These are phyloP conservation scores for Citrus sp. DNA, from an alignment of 345 rosid species.

Conservation along the genomic window DNA sequence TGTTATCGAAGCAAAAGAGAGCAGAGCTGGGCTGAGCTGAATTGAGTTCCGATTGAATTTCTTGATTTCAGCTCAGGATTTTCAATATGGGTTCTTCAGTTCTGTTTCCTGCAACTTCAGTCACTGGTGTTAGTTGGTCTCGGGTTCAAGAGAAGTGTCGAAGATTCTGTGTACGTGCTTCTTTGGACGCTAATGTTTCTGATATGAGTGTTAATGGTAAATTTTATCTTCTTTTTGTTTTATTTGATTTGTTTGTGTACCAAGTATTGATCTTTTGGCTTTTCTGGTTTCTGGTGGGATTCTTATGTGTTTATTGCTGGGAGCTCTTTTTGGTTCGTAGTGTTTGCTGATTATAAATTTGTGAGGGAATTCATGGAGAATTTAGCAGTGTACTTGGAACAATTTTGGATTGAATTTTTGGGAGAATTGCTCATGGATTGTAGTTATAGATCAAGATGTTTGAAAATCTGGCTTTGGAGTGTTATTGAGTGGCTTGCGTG, in stretches of 20 bases:
- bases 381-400: too few relatives aligned
- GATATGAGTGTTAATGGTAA: constrained; percentile 96
- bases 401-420: too few relatives aligned
- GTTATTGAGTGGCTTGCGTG: neutral
- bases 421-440: too few relatives aligned
- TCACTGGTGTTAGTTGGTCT: constrained; percentile 39
- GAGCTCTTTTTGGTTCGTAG: too few relatives aligned
- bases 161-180: constrained; percentile 47
- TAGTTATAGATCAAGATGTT: too few relatives aligned
- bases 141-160: constrained; percentile 33
- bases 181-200: constrained; percentile 80
- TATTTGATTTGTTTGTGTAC: too few relatives aligned
- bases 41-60: neutral
- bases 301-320: too few relatives aligned
- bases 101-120: constrained; percentile 59
- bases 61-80: neutral
- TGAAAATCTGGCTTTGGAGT: neutral
- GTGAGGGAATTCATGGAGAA: too few relatives aligned
- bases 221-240: neutral
- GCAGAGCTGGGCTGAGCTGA: neutral
- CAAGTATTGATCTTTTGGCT: too few relatives aligned
- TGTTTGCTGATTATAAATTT: too few relatives aligned
- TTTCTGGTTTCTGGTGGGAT: too few relatives aligned
- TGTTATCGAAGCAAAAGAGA: neutral
- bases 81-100: constrained; percentile 70